Conservation (phyloP, 352 stramenopile species). For the Phytophthora podocarpi region DNA sequence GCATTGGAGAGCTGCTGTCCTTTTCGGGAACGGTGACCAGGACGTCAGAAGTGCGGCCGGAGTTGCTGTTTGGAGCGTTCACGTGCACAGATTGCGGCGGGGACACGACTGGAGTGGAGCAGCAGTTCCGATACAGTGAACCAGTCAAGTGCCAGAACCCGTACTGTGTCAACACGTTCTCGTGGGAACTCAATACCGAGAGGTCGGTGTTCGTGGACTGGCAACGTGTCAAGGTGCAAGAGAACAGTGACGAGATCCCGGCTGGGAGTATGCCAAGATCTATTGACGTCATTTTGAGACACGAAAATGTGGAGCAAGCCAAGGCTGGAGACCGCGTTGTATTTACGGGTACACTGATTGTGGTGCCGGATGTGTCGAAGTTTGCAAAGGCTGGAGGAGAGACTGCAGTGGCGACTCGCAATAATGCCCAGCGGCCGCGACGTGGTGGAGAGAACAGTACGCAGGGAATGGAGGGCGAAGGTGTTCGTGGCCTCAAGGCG, state of each 20-base stretch:
- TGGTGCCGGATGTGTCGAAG: constrained; percentile 95
- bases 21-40: constrained; percentile 97
- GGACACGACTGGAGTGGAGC: constrained; percentile 92
- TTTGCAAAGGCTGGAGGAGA: constrained; percentile 81
- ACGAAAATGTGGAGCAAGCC: constrained; percentile 97
- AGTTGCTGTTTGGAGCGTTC: constrained; percentile 96
- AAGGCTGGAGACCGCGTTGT: constrained; percentile 96
- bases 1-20: constrained; percentile 93
- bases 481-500: constrained; percentile 94
- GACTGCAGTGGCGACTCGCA: constrained; percentile 60
- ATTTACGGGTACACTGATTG: constrained; percentile 95
- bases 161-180: constrained; percentile 92
- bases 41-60: constrained; percentile 97
- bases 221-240: constrained; percentile 98
- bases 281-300: constrained; percentile 97
- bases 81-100: constrained; percentile 95
- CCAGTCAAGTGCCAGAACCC: constrained; percentile 97
- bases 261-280: constrained; percentile 96
- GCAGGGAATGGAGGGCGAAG: constrained; percentile 86
- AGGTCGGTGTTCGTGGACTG: constrained; percentile 98
- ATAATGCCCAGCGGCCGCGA: constrained; percentile 29
- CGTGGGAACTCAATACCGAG: constrained; percentile 88
- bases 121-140: constrained; percentile 98
- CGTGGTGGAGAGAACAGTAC: constrained; percentile 71
- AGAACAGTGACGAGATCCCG: constrained; percentile 99